phyloP scores from a whole-genome alignment of 2,329 filamentous ascomycete genomes.

The Epichloe amarillans region DNA sequence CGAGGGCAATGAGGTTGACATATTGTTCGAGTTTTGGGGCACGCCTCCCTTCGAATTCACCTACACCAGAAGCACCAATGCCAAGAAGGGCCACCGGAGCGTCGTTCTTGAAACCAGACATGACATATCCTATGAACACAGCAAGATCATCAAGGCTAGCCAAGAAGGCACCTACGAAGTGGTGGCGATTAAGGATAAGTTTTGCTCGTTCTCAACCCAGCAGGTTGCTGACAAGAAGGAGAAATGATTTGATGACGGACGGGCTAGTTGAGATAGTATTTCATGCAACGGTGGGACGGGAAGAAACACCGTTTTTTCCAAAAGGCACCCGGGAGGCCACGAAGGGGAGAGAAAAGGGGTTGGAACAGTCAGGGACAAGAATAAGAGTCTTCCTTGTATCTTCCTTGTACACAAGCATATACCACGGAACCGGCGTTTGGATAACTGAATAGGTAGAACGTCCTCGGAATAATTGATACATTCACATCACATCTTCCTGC shows the following conservation, averaged over 20 bases:
- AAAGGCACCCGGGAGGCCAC: conserved; percentile 19
- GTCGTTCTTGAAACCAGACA: conserved; percentile 82
- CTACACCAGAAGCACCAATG: conserved; percentile 82
- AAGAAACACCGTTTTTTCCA: conserved; percentile 19
- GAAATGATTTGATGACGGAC: conserved; percentile 1
- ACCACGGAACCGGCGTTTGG: conserved; percentile 6
- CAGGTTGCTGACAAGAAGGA: conserved; percentile 36
- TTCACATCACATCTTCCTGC: too few species aligned
- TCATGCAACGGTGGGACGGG: too few species aligned
- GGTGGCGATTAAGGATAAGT: conserved; percentile 86
- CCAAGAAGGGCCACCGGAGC: conserved; percentile 62
- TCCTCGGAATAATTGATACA: background rate
- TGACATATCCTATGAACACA: conserved; percentile 70
- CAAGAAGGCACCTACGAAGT: conserved; percentile 98
- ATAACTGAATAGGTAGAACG: conserved; percentile 8
- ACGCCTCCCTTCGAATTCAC: conserved; percentile 96
- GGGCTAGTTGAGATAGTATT: background rate
- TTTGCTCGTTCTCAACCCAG: conserved; percentile 74
- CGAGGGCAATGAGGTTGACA: conserved; percentile 86
- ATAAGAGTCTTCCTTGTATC: conserved; percentile 20
- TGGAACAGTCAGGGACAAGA: background rate
- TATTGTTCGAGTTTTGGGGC: conserved; percentile 89
- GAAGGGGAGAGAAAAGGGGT: conserved; percentile 17
- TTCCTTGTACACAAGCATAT: conserved; percentile 15
- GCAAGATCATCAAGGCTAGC: conserved; percentile 68